A percentile compares a stretch with the other conserved stretches of the same genome.
phyloP scores from a whole-genome alignment of 2,329 filamentous ascomycete species.

The Pseudogymnoascus sp. region DNA sequence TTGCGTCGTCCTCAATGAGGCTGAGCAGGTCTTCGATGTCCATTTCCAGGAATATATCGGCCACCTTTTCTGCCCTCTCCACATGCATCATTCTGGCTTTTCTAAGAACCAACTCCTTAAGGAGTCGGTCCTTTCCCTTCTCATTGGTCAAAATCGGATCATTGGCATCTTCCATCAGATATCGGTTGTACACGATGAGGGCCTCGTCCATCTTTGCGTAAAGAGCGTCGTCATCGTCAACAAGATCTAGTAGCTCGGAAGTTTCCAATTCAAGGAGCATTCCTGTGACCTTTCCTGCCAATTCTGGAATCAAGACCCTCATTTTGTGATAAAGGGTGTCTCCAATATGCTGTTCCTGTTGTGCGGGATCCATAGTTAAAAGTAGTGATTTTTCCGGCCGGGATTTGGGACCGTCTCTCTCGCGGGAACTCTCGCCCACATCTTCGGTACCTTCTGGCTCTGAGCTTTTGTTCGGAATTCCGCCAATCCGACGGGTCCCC shows the following conservation, averaged over 20 bases:
- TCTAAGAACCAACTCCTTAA: background rate
- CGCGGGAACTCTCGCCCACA: background rate
- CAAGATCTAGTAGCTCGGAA: background rate
- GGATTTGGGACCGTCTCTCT: background rate
- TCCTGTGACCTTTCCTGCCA: background rate
- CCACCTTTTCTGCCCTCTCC: slow-evolving; percentile 1
- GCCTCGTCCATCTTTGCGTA: background rate
- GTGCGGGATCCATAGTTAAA: background rate
- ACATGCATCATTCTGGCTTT: background rate
- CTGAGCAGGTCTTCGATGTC: background rate
- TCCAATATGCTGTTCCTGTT: background rate
- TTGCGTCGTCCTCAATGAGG: background rate
- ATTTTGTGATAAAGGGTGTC: background rate
- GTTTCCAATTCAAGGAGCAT: background rate
- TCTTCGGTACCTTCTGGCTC: background rate
- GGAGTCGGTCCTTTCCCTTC: background rate
- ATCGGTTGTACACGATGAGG: background rate
- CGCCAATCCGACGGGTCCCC: background rate
- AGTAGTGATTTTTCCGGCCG: background rate
- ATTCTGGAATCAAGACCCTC: background rate
- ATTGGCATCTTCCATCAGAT: background rate
- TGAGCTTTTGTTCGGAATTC: background rate
- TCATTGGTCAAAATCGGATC: background rate
- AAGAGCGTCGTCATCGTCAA: background rate
- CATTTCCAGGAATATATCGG: slow-evolving; percentile 2